phyloP scores from a whole-genome alignment of 805 yeast species.

The Suhomyces canberraensis region DNA sequence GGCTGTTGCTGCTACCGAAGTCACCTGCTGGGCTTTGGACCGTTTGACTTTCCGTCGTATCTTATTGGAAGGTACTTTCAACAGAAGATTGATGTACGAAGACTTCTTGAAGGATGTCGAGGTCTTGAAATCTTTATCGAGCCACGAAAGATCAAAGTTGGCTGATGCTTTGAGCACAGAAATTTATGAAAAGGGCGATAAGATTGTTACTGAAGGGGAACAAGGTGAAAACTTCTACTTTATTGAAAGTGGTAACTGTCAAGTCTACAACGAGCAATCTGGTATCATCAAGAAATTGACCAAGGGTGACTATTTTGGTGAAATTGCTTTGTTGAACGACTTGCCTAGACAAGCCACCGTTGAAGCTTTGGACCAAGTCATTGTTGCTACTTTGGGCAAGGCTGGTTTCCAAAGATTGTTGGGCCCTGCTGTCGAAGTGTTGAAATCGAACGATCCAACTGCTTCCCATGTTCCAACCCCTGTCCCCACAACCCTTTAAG shows the following conservation, averaged over 20 bases:
- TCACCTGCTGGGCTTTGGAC: slow-evolving; percentile 84
- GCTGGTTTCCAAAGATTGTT: slow-evolving; percentile 89
- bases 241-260: slow-evolving; percentile 73
- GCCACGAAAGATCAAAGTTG: slow-evolving; percentile 82
- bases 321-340: slow-evolving; percentile 87
- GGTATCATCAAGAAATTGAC: slow-evolving; percentile 60
- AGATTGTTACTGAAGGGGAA: slow-evolving; percentile 84
- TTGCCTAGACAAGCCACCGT: slow-evolving; percentile 94
- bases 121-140: slow-evolving; percentile 65
- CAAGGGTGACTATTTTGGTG: slow-evolving; percentile 95
- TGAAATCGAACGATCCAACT: slow-evolving; percentile 78
- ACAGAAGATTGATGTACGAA: slow-evolving; percentile 87
- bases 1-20: slow-evolving; percentile 64
- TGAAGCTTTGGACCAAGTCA: slow-evolving; percentile 66
- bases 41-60: slow-evolving; percentile 90
- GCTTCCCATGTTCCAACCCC: neutral
- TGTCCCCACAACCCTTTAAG: too few relatives aligned
- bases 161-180: slow-evolving; percentile 93
- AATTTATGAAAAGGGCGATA: slow-evolving; percentile 64
- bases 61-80: slow-evolving; percentile 83
- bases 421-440: slow-evolving; percentile 90
- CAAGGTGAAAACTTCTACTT: slow-evolving; percentile 44
- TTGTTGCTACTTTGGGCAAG: slow-evolving; percentile 90
- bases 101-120: slow-evolving; percentile 84
- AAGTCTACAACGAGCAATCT: slow-evolving; percentile 58